These are phyloP conservation scores for Neotropicomus parvogracilis DNA, from an alignment of 1,284 basidiomycete genomes.

Conservation along the genomic window DNA sequence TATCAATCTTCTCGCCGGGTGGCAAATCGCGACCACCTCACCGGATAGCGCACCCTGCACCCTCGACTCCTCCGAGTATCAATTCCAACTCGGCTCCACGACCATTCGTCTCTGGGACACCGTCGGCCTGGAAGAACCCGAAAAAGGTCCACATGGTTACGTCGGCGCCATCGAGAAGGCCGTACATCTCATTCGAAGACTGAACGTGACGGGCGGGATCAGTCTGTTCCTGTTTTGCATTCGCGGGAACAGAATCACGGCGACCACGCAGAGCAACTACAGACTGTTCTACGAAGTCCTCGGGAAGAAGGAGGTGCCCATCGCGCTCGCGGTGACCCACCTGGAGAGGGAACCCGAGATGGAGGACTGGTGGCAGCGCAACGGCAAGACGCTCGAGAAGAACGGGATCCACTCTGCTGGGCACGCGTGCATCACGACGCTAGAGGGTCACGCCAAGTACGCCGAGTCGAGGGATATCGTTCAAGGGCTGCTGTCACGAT, in stretches of 20 bases:
- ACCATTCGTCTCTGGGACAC: constrained; percentile 32
- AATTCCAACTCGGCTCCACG: constrained; percentile 20
- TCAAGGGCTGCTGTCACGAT: constrained; percentile 14
- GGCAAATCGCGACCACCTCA: constrained; percentile 25
- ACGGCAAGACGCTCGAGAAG: constrained; percentile 19
- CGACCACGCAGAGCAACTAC: constrained; percentile 30
- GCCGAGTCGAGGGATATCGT: constrained; percentile 18
- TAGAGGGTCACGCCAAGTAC: constrained; percentile 20
- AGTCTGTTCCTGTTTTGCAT: constrained; percentile 34
- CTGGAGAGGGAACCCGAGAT: constrained; percentile 30
- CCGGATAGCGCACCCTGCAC: constrained; percentile 29
- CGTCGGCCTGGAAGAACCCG: constrained; percentile 31
- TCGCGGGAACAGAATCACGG: constrained; percentile 29
- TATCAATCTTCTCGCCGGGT: constrained; percentile 31
- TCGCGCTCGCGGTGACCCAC: constrained; percentile 32
- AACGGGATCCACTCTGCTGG: constrained; percentile 22
- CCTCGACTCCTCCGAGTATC: constrained; percentile 24
- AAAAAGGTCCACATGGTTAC: constrained; percentile 15
- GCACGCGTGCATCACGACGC: constrained; percentile 31
- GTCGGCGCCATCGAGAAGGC: constrained; percentile 33
- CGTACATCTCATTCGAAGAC: constrained; percentile 20
- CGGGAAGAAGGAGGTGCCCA: constrained; percentile 31
- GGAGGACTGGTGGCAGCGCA: constrained; percentile 33
- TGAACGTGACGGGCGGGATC: constrained; percentile 29
- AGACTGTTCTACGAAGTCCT: constrained; percentile 30